A percentile compares a stretch with the other conserved stretches of the same genome.
phyloP scores from a whole-genome alignment of 106 monocot genomes.

The Dioscorea alata region DNA sequence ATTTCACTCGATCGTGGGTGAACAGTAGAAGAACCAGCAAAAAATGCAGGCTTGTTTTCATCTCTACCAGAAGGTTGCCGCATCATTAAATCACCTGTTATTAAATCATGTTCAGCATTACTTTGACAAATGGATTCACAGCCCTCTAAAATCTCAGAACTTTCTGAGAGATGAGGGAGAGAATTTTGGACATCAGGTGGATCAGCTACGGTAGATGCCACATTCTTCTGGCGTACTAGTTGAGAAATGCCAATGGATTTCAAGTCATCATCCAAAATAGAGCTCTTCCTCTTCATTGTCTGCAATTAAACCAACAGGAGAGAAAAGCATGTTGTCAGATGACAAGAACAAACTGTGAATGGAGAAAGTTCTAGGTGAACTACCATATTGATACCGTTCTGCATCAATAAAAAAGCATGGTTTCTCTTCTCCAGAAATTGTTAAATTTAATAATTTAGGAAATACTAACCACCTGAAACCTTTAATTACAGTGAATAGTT shows the following conservation, averaged over 20 bases:
- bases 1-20: slow-evolving; percentile 42
- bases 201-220: slow-evolving; percentile 1
- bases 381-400: too few relatives aligned
- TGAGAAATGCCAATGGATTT: slow-evolving; percentile 1
- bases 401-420: too few relatives aligned
- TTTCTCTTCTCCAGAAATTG: too few relatives aligned
- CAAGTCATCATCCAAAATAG: slow-evolving; percentile 11
- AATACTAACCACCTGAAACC: too few relatives aligned
- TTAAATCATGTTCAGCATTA: neutral
- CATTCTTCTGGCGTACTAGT: neutral
- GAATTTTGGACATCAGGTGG: neutral
- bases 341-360: too few relatives aligned
- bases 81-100: neutral
- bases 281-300: neutral
- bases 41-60: neutral
- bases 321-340: neutral
- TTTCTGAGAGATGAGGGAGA: slow-evolving; percentile 2
- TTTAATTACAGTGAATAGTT: too few relatives aligned
- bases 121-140: neutral
- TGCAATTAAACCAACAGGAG: neutral
- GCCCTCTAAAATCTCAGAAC: neutral
- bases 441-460: too few relatives aligned
- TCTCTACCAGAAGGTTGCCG: neutral
- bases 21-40: slow-evolving; percentile 13
- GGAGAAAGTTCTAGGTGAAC: too few relatives aligned